These are phyloP conservation scores for Mycena belliarum DNA, from an alignment of 768 basidiomycete species.

Conservation along the genomic window DNA sequence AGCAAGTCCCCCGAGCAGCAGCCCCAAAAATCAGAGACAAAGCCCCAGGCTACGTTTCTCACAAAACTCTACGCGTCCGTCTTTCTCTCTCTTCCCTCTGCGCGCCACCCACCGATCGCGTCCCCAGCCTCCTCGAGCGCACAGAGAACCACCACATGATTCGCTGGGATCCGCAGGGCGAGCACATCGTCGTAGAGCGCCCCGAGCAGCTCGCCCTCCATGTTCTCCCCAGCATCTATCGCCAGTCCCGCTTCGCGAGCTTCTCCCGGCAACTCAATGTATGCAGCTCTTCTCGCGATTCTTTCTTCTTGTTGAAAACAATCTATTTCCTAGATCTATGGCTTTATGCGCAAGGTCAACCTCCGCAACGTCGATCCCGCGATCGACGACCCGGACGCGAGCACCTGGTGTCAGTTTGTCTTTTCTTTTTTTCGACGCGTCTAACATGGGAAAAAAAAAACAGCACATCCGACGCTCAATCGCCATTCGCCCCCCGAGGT, in stretches of 20 bases:
- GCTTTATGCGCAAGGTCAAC: constrained; percentile 98
- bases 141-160: constrained; percentile 97
- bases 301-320: constrained; percentile 23
- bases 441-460: background rate
- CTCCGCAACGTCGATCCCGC: constrained; percentile 93
- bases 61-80: constrained; percentile 95
- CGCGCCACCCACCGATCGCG: constrained; percentile 20
- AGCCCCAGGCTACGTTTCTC: constrained; percentile 92
- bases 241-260: constrained; percentile 95
- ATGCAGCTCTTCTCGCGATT: constrained; percentile 40
- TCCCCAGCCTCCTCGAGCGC: constrained; percentile 77
- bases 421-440: background rate
- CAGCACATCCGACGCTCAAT: constrained; percentile 90
- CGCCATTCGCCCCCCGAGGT: constrained; percentile 88
- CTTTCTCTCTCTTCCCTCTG: background rate
- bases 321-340: constrained; percentile 78
- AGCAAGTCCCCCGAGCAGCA: constrained; percentile 41
- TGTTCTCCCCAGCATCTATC: constrained; percentile 91
- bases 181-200: constrained; percentile 93
- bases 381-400: constrained; percentile 94
- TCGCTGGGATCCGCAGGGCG: constrained; percentile 91
- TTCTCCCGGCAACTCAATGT: constrained; percentile 98
- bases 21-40: constrained; percentile 68
- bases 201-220: constrained; percentile 93
- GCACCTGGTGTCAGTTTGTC: constrained; percentile 85